A percentile compares a stretch with the other conserved stretches of the same genome.
These are phyloP conservation scores for Wallacemonas sp. DNA, from an alignment of 208 protist species.

Conservation along the genomic window DNA sequence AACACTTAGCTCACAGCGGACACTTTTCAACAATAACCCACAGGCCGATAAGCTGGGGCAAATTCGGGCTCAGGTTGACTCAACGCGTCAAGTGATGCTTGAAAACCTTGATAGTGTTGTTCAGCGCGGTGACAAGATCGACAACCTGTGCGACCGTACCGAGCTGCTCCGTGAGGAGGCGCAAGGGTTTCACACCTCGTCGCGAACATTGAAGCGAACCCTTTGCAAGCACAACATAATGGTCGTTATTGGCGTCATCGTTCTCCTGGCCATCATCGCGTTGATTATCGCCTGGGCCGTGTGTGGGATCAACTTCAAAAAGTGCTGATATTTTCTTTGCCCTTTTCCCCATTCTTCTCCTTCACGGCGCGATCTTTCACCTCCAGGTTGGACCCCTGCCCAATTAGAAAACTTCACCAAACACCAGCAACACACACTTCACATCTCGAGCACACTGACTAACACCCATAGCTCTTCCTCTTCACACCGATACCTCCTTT, in stretches of 20 bases:
- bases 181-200: constrained; percentile 62
- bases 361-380: too few relatives aligned
- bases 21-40: constrained; percentile 67
- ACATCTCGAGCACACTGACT: too few relatives aligned
- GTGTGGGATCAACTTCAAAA: constrained; percentile 74
- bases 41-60: constrained; percentile 66
- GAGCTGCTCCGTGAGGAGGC: constrained; percentile 66
- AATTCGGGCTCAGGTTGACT: constrained; percentile 75
- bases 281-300: constrained; percentile 63
- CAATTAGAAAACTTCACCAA: too few relatives aligned
- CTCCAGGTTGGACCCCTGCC: too few relatives aligned
- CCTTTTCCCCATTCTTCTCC: too few relatives aligned
- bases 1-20: constrained; percentile 32
- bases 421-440: too few relatives aligned
- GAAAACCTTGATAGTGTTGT: constrained; percentile 85
- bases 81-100: constrained; percentile 79
- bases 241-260: constrained; percentile 50
- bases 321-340: too few relatives aligned
- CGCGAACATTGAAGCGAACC: constrained; percentile 45
- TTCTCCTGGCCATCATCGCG: constrained; percentile 51
- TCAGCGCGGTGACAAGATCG: constrained; percentile 81
- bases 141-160: constrained; percentile 78
- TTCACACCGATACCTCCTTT: too few relatives aligned
- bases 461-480: too few relatives aligned
- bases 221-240: constrained; percentile 74